Conservation (phyloP, 768 basidiomycete species). For the Boletales sp. region DNA sequence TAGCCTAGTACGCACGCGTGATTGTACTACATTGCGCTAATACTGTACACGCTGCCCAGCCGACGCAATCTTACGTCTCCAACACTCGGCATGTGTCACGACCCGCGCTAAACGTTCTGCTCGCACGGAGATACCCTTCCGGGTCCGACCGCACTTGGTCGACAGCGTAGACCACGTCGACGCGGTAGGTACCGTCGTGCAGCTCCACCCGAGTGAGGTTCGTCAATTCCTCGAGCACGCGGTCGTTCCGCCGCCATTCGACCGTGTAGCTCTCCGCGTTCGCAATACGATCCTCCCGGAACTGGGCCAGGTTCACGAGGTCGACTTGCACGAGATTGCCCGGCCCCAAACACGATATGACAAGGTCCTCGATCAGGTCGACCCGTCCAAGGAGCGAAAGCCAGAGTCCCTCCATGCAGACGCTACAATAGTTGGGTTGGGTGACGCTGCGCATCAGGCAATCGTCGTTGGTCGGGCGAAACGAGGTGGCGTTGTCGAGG, state of each 20-base stretch:
- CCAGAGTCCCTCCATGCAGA: conserved; percentile 75
- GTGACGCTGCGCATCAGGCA: conserved; percentile 78
- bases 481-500: conserved; percentile 54
- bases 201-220: conserved; percentile 51
- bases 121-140: conserved; percentile 29
- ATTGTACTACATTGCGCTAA: conserved; percentile 1
- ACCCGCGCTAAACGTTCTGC: conserved; percentile 13
- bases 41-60: not conserved
- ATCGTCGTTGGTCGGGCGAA: conserved; percentile 79
- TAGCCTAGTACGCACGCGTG: conserved; percentile 11
- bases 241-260: conserved; percentile 51
- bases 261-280: conserved; percentile 52
- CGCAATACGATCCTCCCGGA: conserved; percentile 32
- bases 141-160: conserved; percentile 54
- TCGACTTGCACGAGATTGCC: conserved; percentile 38
- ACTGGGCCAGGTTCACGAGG: conserved; percentile 61
- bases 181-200: conserved; percentile 40
- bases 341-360: conserved; percentile 34
- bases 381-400: conserved; percentile 55
- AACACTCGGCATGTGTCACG: not conserved
- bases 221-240: conserved; percentile 39
- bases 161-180: conserved; percentile 49
- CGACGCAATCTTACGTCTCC: no score
- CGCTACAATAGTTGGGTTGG: conserved; percentile 69
- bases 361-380: conserved; percentile 56